Conservation (phyloP, 805 yeast genomes). For the Suhomyces kilbournensis region DNA sequence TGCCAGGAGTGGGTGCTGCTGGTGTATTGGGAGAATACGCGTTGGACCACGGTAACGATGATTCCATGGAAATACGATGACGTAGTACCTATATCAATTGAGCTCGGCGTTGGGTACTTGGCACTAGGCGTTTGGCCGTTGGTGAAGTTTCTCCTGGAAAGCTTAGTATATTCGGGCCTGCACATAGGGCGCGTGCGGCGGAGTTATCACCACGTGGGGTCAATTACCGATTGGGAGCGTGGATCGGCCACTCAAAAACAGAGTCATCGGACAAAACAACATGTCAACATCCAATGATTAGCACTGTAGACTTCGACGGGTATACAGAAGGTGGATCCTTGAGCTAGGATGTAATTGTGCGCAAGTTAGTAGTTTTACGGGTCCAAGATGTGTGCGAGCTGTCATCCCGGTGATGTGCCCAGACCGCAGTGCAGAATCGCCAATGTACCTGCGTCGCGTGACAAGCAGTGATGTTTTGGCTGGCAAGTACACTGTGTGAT, state of each 20-base stretch:
- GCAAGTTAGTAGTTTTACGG: background rate
- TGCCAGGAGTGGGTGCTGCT: constrained; percentile 8
- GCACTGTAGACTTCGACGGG: background rate
- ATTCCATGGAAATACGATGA: constrained; percentile 5
- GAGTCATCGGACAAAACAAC: background rate
- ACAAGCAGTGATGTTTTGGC: no score
- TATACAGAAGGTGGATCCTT: background rate
- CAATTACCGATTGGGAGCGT: background rate
- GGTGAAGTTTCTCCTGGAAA: background rate
- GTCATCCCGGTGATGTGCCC: background rate
- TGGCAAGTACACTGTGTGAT: no score
- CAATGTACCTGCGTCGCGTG: background rate
- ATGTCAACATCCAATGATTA: no score
- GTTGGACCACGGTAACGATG: constrained; percentile 5
- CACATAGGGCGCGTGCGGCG: constrained; percentile 3
- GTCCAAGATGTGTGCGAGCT: background rate
- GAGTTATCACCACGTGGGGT: constrained; percentile 7
- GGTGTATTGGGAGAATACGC: constrained; percentile 6
- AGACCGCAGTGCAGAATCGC: background rate
- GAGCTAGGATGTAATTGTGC: background rate
- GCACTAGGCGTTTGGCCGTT: background rate
- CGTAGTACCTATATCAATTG: background rate
- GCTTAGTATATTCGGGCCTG: background rate
- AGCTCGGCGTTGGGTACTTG: background rate
- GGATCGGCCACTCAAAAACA: background rate